Conservation (phyloP, 352 stramenopile species). For the Pythium utonaiense region DNA sequence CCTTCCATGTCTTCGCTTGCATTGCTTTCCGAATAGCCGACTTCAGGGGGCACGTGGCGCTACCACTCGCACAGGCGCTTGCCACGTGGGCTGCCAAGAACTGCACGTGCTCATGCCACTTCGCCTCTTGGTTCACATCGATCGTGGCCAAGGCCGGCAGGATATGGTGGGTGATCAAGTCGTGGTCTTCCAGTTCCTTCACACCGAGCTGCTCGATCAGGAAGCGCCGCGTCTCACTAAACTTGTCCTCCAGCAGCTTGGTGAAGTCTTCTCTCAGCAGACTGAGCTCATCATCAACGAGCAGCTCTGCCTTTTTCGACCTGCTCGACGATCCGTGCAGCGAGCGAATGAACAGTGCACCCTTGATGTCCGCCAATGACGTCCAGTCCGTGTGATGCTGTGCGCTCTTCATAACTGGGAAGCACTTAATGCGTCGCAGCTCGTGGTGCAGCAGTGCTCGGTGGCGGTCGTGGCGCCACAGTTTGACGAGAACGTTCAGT, state of each 20-base stretch:
- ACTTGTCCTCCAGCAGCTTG: constrained; percentile 15
- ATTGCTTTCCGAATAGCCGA: constrained; percentile 13
- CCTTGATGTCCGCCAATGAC: constrained; percentile 9
- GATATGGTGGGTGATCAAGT: constrained; percentile 66
- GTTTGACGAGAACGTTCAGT: constrained; percentile 45
- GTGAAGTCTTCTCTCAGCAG: constrained; percentile 46
- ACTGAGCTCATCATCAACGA: constrained; percentile 27
- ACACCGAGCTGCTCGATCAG: constrained; percentile 50
- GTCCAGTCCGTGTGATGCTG: constrained; percentile 14
- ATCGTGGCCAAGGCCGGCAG: constrained; percentile 36
- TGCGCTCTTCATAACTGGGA: constrained; percentile 37
- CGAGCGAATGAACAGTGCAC: constrained; percentile 15
- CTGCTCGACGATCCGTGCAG: not conserved
- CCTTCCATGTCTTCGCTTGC: constrained; percentile 14
- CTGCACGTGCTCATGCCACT: constrained; percentile 12
- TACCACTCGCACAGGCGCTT: not conserved
- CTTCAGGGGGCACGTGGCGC: constrained; percentile 1
- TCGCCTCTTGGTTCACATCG: not conserved
- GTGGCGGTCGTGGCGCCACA: constrained; percentile 57
- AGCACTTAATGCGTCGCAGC: constrained; percentile 69
- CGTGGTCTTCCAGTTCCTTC: constrained; percentile 62
- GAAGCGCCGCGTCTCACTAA: constrained; percentile 37
- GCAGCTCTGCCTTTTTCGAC: not conserved
- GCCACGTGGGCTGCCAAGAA: constrained; percentile 20
- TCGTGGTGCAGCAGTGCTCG: constrained; percentile 48